Evolutionary conservation across 2,329 filamentous ascomycete species (phyloP), one percentile per base, ranked within the genome.

Genomic region (Aspergillus ochraceus): DNA sequence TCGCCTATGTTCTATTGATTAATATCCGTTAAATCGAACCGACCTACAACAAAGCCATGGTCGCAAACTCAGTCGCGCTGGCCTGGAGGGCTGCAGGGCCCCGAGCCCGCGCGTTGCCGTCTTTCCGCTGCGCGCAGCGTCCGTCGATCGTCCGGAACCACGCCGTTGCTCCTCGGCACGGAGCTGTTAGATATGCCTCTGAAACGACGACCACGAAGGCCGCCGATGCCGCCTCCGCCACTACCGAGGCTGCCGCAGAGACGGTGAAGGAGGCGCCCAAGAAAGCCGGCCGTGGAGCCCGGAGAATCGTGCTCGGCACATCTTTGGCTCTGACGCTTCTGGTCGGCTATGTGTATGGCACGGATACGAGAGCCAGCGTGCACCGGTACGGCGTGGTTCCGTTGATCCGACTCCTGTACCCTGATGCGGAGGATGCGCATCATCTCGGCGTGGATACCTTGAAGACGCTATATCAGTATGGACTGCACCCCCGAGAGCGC

Each of bases 401-500:
- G 49, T 61, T 79, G 51, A 69, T 82, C 8, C 66, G 79, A 32
- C 61, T 70, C 60, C 49, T 80, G 6, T 80, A 75, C 59, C 74
- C 74, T 3, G 80, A 82, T 68, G 79, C 80, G 12, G 95, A 99
- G 76, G 92, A 96, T 45, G 95, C 94, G n/a, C 95, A 99, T 74
- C 89, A 96, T 70, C 81, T 84, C 22, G 90, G 91, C 54, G 92
- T 91, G 2, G 79, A 83, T 42, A 81, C 86, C 6, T 80, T 99
- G 70, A 90, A 90, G 77, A 78, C 80, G 1, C 83, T 97, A 19
- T 90, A 95, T 77, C 81, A 83, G 50, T 84, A 94, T 56, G 88
- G 89, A 36, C 77, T 98, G 32, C 85, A 97, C 73, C 90, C 92
- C 4, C 86, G 94, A 59, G 95, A 99, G 74, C 88, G 95, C 55